phyloP scores from a whole-genome alignment of 352 stramenopile species.

The Globisporangium acanthophoron region DNA sequence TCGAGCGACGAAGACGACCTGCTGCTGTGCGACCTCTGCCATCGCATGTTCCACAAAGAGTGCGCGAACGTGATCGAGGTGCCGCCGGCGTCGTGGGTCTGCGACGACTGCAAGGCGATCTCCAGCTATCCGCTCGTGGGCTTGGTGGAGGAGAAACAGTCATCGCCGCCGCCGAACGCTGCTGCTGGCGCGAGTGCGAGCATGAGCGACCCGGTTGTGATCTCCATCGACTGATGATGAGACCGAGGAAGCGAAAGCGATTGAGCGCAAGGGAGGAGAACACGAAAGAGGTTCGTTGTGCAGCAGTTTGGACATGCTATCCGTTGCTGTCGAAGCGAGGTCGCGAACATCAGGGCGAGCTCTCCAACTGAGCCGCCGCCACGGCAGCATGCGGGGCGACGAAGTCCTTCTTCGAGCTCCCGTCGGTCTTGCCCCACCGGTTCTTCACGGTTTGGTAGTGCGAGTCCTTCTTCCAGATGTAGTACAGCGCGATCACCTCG shows the following conservation, averaged over 20 bases:
- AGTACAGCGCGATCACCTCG: constrained; percentile 83
- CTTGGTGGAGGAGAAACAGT: constrained; percentile 16
- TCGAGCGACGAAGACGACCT: constrained; percentile 63
- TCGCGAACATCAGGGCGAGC: not conserved
- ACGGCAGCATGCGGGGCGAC: constrained; percentile 6
- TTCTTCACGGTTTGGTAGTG: constrained; percentile 81
- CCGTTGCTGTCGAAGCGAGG: not conserved
- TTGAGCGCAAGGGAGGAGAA: not conserved
- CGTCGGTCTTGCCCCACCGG: constrained; percentile 51
- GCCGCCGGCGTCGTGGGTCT: constrained; percentile 76
- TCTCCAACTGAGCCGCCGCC: not conserved
- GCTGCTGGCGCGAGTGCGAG: not conserved
- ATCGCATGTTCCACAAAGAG: constrained; percentile 80
- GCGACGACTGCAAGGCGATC: constrained; percentile 61
- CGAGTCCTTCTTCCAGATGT: constrained; percentile 86
- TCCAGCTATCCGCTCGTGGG: constrained; percentile 60
- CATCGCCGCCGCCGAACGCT: not conserved
- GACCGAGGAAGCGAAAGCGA: not conserved
- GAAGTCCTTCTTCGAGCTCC: constrained; percentile 22
- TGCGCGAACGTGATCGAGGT: constrained; percentile 78
- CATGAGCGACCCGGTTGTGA: constrained; percentile 42
- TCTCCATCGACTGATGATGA: constrained; percentile 59
- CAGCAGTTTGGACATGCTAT: not conserved
- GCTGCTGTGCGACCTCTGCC: constrained; percentile 78
- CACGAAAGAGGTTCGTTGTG: not conserved